A percentile compares a stretch with the other conserved stretches of the same genome.
These are phyloP conservation scores for Pseudogymnoascus sp. DNA, from an alignment of 2,329 filamentous ascomycete species.

Conservation along the genomic window DNA sequence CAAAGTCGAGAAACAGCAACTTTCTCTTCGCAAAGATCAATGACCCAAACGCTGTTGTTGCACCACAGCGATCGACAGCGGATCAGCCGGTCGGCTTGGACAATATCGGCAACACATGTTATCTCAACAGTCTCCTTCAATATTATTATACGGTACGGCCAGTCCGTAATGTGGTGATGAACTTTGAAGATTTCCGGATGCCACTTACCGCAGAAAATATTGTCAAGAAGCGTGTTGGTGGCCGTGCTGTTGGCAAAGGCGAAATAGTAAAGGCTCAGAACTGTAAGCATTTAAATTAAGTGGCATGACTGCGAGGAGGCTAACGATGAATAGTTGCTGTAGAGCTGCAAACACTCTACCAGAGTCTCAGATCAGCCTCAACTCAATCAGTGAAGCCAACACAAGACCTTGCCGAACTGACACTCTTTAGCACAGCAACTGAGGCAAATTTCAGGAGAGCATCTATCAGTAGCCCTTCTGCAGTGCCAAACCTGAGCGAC, in stretches of 20 bases:
- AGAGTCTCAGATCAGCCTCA: conserved; percentile 57
- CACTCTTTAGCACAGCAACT: conserved; percentile 54
- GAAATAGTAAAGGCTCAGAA: conserved; percentile 57
- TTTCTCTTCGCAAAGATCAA: conserved; percentile 27
- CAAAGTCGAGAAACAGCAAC: conserved; percentile 24
- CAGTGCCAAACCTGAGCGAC: not conserved
- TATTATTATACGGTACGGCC: conserved; percentile 87
- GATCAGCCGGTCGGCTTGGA: conserved; percentile 75
- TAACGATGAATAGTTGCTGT: conserved; percentile 52
- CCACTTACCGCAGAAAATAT: conserved; percentile 57
- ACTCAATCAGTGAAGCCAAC: conserved; percentile 59
- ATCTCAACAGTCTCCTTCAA: conserved; percentile 91
- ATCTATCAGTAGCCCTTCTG: conserved; percentile 34
- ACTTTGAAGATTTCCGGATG: conserved; percentile 65
- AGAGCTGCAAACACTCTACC: conserved; percentile 64
- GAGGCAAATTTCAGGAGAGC: conserved; percentile 43
- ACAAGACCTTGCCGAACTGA: conserved; percentile 70
- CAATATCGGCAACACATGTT: conserved; percentile 97
- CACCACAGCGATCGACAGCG: conserved; percentile 20
- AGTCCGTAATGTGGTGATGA: conserved; percentile 70
- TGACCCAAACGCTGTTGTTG: conserved; percentile 26
- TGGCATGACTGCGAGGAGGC: not conserved
- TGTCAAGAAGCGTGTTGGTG: conserved; percentile 64
- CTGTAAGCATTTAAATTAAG: conserved; percentile 49
- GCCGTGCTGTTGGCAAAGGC: conserved; percentile 52